Percentiles rank a stretch among this genome's conserved stretches.
phyloP scores from a whole-genome alignment of 345 rosid genomes.

The Diplotaxis tenuifolia region DNA sequence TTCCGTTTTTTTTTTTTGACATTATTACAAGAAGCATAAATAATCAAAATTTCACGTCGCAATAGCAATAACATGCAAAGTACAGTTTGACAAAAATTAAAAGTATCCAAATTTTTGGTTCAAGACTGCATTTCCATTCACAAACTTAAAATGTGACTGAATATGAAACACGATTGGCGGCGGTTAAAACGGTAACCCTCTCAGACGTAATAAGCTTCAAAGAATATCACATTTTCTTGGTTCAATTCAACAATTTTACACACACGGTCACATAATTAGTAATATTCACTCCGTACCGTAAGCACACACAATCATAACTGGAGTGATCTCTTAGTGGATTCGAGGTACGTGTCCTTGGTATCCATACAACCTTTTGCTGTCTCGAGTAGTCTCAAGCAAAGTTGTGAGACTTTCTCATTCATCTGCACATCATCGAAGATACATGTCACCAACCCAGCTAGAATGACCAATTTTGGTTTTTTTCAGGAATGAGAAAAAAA shows the following conservation, averaged over 20 bases:
- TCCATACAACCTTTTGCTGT: constrained; percentile 53
- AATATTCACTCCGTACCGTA: too few relatives aligned
- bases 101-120: neutral
- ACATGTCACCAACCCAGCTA: neutral
- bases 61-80: neutral
- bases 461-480: too few relatives aligned
- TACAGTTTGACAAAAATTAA: neutral
- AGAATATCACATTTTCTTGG: neutral
- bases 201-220: neutral
- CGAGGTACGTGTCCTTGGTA: constrained; percentile 48
- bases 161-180: neutral
- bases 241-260: neutral
- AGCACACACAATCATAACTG: too few relatives aligned
- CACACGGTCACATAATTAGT: neutral
- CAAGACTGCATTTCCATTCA: neutral
- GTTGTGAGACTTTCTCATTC: constrained; percentile 38
- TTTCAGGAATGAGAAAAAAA: neutral
- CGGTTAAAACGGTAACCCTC: too few relatives aligned
- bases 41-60: neutral
- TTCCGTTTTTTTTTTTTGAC: neutral
- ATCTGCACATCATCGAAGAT: constrained; percentile 45
- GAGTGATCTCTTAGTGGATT: constrained; percentile 42
- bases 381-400: constrained; percentile 65
- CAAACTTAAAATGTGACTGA: neutral
- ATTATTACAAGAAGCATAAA: neutral